Evolutionary conservation across 1,284 basidiomycete species (phyloP), one percentile per base, ranked within the genome.

Genomic region (Earliella scabrosa): DNA sequence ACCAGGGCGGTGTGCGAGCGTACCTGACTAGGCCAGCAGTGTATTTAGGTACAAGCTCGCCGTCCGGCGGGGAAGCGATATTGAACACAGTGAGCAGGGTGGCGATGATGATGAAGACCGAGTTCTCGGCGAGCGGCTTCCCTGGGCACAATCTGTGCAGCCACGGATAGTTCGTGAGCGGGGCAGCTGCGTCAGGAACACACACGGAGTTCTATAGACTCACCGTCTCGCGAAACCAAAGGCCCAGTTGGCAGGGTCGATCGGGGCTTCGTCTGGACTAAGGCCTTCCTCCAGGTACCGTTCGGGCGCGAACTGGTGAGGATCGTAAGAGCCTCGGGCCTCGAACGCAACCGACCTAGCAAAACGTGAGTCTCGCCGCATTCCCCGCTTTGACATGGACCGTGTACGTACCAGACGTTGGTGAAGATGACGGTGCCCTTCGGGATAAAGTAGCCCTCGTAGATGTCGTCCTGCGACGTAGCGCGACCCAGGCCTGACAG

Each of bases 141-240:
- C 69, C 69, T 1, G 69, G 67, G 32, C 69, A 68, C 20, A 67
- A 49, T 21, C 68, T 68, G 38, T 13, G 50, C 20, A 16, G n/a
- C 4, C n/a, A 32, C 14, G 5, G 27, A 23, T 4, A n/a, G n/a
- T n/a, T n/a, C n/a, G 31, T 39, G 11, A 53, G 20, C 3, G 16
- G 32, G 16, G 4, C 21, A 38, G 16, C 20, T n/a, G n/a, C n/a
- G n/a, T n/a, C n/a, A n/a, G n/a, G n/a, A n/a, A n/a, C n/a, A n/a
- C n/a, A n/a, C n/a, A n/a, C n/a, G n/a, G n/a, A n/a, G n/a, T n/a
- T n/a, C n/a, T n/a, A n/a, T n/a, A n/a, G n/a, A 3, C 52, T 26
- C 46, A 63, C 58, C 63, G 31, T n/a, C 59, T 48, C n/a, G 55
- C 59, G 46, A 60, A 63, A 16, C 66, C 65, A 51, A 68, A 66